Percentiles rank a stretch among this genome's conserved stretches.
Conservation (phyloP, 441 rosid genomes). For the Geranium incanum region DNA sequence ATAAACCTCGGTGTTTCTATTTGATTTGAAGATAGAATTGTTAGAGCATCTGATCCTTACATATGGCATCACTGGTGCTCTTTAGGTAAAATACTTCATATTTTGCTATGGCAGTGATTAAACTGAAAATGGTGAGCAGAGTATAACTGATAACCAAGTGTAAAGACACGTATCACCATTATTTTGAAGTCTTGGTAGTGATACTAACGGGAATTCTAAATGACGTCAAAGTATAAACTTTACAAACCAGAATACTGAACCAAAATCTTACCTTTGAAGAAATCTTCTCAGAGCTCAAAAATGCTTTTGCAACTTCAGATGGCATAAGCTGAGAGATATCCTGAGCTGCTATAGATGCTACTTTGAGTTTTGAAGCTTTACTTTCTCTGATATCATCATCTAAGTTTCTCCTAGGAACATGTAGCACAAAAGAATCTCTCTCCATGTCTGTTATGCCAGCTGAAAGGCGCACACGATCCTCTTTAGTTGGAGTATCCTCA, state of each 20-base stretch:
- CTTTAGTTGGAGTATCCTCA: conserved; percentile 55
- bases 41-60: too few relatives aligned
- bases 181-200: background rate
- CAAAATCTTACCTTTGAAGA: conserved; percentile 60
- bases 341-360: conserved; percentile 72
- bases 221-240: background rate
- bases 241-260: background rate
- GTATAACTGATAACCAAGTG: too few relatives aligned
- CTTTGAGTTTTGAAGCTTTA: conserved; percentile 48
- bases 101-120: too few relatives aligned
- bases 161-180: background rate
- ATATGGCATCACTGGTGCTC: too few relatives aligned
- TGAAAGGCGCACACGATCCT: conserved; percentile 62
- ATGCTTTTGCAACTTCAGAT: conserved; percentile 73
- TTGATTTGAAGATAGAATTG: too few relatives aligned
- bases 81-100: too few relatives aligned
- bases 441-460: conserved; percentile 58
- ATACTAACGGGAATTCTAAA: background rate
- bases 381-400: conserved; percentile 39
- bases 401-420: conserved; percentile 46
- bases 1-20: background rate
- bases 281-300: conserved; percentile 63
- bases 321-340: conserved; percentile 90
- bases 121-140: too few relatives aligned
- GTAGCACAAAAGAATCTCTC: conserved; percentile 72